Percentiles rank a stretch among this genome's conserved stretches.
phyloP scores from a whole-genome alignment of 768 basidiomycete species.

The Pleurotus giganteus region DNA sequence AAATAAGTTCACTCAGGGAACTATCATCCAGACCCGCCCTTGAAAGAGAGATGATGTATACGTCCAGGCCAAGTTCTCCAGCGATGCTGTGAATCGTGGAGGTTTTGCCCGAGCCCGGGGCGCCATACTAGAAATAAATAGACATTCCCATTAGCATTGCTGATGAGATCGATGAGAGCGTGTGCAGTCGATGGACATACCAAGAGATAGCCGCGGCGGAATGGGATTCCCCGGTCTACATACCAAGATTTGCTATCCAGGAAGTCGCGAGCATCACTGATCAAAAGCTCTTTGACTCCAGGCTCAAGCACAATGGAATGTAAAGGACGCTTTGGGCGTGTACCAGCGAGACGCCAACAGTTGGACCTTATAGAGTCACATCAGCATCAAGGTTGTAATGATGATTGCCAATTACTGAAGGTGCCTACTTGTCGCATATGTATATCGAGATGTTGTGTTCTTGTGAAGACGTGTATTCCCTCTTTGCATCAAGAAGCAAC shows the following conservation, averaged over 20 bases:
- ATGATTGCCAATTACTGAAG: not conserved
- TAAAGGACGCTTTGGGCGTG: slow-evolving; percentile 53
- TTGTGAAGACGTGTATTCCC: slow-evolving; percentile 46
- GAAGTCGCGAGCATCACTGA: slow-evolving; percentile 63
- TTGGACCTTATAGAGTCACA: slow-evolving; percentile 18
- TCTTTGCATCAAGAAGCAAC: slow-evolving; percentile 55
- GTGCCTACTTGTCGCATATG: slow-evolving; percentile 39
- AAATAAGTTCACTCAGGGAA: slow-evolving; percentile 48
- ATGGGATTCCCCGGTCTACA: slow-evolving; percentile 62
- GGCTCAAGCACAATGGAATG: slow-evolving; percentile 59
- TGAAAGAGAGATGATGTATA: slow-evolving; percentile 65
- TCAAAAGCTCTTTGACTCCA: slow-evolving; percentile 52
- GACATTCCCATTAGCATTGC: not conserved
- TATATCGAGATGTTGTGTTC: slow-evolving; percentile 52
- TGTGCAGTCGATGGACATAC: slow-evolving; percentile 62
- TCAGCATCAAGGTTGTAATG: not conserved
- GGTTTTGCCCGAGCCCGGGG: slow-evolving; percentile 72
- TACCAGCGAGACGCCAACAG: slow-evolving; percentile 49
- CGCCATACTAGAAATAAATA: slow-evolving; percentile 46
- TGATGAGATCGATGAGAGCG: slow-evolving; percentile 9
- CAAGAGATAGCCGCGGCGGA: slow-evolving; percentile 65
- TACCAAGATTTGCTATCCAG: slow-evolving; percentile 60
- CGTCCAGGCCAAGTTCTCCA: slow-evolving; percentile 64
- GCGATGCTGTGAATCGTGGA: slow-evolving; percentile 67
- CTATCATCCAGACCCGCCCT: slow-evolving; percentile 56